These are phyloP conservation scores for Heterobasidion irregulare DNA, from an alignment of 1,284 basidiomycete genomes.

Conservation along the genomic window DNA sequence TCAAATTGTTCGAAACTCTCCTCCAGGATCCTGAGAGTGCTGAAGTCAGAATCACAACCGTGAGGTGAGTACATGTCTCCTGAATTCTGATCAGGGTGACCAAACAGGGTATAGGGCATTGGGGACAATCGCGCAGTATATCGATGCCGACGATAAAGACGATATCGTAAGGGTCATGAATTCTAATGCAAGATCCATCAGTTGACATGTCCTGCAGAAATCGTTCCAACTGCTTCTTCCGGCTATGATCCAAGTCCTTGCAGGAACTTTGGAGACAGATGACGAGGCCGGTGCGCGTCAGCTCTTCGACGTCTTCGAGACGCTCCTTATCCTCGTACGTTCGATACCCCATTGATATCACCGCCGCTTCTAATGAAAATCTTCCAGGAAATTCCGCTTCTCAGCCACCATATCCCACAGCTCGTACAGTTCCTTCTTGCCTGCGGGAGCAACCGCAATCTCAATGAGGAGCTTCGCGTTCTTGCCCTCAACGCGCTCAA, in stretches of 20 bases:
- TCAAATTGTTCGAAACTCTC: slow-evolving; percentile 77
- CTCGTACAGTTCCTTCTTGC: slow-evolving; percentile 87
- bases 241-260: slow-evolving; percentile 85
- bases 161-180: slow-evolving; percentile 60
- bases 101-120: slow-evolving; percentile 52
- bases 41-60: slow-evolving; percentile 89
- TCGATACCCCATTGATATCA: neutral
- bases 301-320: slow-evolving; percentile 94
- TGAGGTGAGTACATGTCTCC: slow-evolving; percentile 41
- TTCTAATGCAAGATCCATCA: neutral
- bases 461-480: slow-evolving; percentile 80
- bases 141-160: slow-evolving; percentile 81
- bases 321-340: slow-evolving; percentile 81
- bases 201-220: slow-evolving; percentile 38
- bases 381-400: slow-evolving; percentile 80
- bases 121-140: slow-evolving; percentile 90
- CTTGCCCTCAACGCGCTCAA: slow-evolving; percentile 92
- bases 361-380: slow-evolving; percentile 3
- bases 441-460: slow-evolving; percentile 75
- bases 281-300: slow-evolving; percentile 84
- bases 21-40: slow-evolving; percentile 83
- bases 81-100: neutral
- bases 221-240: slow-evolving; percentile 89
- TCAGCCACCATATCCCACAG: slow-evolving; percentile 84
- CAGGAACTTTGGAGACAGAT: slow-evolving; percentile 76